Base-by-base conservation (phyloP, 176 grass and related monocot genomes). In the Saccharum spontaneum region DNA sequence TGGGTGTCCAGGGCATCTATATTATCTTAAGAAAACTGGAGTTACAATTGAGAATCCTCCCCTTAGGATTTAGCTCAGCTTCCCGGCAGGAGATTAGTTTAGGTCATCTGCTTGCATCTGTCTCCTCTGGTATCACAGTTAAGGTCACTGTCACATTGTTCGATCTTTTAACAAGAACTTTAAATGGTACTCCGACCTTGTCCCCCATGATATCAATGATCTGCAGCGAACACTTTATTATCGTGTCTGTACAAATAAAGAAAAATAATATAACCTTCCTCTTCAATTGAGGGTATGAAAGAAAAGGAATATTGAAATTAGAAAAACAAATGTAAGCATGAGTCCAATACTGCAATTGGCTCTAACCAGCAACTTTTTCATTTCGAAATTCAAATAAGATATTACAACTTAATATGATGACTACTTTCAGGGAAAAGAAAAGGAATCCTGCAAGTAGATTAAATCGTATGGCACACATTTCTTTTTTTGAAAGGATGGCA, bases 141-240 rank as follows among this genome's bases (percentile, higher is more conserved):
- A 95, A 90, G 4, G 65, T 82, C 66, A 76, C 65, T 17, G 62
- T 67, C 67, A 90, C 81, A 40, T 87, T 87, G 70, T 85, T 79
- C 7, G 39, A 31, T 63, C 91, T 85, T 83, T 87, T 75, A 45
- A 92, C 91, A 67, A 90, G 73, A 78, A 91, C 93, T 92, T 88
- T 76, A 67, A 89, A 85, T 83, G 85, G 85, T 71, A 80, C 69
- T 39, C 96, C 93, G 59, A 88, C 78, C 17, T 88, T 92, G 84
- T 92, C 96, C 37, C 28, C 88, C 87, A 98, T 85, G 76, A 95
- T 87, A 82, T 89, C 80, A 86, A 92, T 88, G 72, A 98, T 95
- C 91, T 95, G 83, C 65, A 89, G 66, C 45, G 10, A 78, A 59
- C 52, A 63, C 18, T 79, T 54, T 71, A 72, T 90, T 67, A 83